phyloP scores from a whole-genome alignment of 257 asterid species.

The Nyctanthes arbortristis region DNA sequence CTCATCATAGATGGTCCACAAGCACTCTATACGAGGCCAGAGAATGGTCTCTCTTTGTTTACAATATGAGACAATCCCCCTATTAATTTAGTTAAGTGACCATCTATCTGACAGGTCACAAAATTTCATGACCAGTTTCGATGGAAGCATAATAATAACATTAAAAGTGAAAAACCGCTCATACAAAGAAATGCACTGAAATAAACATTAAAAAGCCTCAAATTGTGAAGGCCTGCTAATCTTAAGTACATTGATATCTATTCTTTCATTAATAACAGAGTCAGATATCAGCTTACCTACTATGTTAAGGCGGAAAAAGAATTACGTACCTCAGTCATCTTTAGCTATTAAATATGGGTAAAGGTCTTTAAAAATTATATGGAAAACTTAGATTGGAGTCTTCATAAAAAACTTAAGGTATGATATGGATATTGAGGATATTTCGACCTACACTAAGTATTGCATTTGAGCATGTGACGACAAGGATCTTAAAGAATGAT shows the following conservation, averaged over 20 bases:
- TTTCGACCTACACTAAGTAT: too few species aligned
- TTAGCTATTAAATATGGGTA: too few species aligned
- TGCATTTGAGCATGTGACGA: background rate
- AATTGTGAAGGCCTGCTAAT: background rate
- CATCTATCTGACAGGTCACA: background rate
- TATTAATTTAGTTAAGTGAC: background rate
- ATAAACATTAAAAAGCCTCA: background rate
- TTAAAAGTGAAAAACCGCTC: background rate
- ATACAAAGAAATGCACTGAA: background rate
- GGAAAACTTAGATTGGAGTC: too few species aligned
- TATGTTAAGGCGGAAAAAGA: background rate
- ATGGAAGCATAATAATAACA: background rate
- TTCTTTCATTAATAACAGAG: background rate
- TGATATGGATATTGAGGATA: too few species aligned
- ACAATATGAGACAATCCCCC: too few species aligned
- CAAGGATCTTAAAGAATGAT: background rate
- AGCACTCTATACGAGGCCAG: background rate
- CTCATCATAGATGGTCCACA: background rate
- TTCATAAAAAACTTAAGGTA: too few species aligned
- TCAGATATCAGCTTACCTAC: background rate
- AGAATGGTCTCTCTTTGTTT: too few species aligned
- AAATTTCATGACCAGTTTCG: background rate
- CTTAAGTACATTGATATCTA: background rate
- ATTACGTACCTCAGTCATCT: background rate
- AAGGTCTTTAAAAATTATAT: too few species aligned